These are phyloP conservation scores for Hygrophila difformis DNA, from an alignment of 257 asterid genomes.

Conservation along the genomic window DNA sequence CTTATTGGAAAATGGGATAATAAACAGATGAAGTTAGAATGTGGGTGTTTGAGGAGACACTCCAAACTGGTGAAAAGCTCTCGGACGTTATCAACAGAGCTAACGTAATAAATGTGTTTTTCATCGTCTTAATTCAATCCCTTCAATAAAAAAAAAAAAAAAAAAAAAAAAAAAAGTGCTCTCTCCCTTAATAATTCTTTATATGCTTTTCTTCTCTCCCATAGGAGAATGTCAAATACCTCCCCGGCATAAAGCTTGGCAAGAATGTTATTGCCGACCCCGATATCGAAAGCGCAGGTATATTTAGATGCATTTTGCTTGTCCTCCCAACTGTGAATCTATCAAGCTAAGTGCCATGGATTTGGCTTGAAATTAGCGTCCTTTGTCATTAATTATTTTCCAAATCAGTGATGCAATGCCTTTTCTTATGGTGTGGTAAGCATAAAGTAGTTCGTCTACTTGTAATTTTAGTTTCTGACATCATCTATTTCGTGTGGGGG, in stretches of 20 bases:
- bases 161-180: too few species aligned
- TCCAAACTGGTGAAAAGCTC: conserved; percentile 60
- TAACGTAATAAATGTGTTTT: conserved; percentile 31
- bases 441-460: too few species aligned
- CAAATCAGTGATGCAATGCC: too few species aligned
- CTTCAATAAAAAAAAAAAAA: too few species aligned
- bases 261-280: conserved; percentile 72
- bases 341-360: too few species aligned
- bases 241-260: conserved; percentile 77
- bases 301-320: not conserved
- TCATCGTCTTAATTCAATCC: not conserved
- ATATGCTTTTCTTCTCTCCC: not conserved
- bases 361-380: too few species aligned
- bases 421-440: too few species aligned
- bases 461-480: too few species aligned
- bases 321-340: too few species aligned
- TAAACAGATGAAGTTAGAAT: conserved; percentile 67
- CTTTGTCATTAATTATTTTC: too few species aligned
- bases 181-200: not conserved
- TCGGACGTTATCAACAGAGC: conserved; percentile 57
- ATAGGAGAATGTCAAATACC: conserved; percentile 84
- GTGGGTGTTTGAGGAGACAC: conserved; percentile 78
- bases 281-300: conserved; percentile 76
- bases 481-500: too few species aligned
- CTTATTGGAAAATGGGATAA: too few species aligned